Base-by-base conservation (phyloP, 495 filamentous ascomycete species). In the Podospora sp. region DNA sequence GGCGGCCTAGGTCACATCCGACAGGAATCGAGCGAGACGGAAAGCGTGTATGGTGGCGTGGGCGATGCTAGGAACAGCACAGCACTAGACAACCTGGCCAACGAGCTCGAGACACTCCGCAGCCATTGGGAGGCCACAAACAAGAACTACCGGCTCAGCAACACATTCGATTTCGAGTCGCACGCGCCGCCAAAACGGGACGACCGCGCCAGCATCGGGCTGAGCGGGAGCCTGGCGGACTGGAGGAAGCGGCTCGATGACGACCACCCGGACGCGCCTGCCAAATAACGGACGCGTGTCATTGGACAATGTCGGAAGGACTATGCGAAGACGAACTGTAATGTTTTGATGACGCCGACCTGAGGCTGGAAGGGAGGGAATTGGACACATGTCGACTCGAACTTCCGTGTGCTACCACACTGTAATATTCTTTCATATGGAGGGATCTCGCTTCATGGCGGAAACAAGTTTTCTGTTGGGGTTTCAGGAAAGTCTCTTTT, bases 41-140 rank as follows among this genome's bases (percentile, higher is more conserved):
- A 78, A 22, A 85, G 84, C 66, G 64, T 79, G 24, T 87, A 87
- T 65, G 80, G 75, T 14, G 58, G 71, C 49, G 24, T 77, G 6
- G 69, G 72, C 68, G 70, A 80, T 29, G 88, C 85, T 60, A 87
- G 94, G 64, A 92, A 92, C 69, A 93, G 90, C 29, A 86, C 92
- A 72, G 95, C 95, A 20, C 83, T 99, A 9, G 95, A 98, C 75
- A 93, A 89, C 52, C 85, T 99, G 3, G 94, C 96, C 22, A 90
- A 87, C 61, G 95, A 99, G 78, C 86, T 99, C 5, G 95, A 99
- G 65, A 86, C 90, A 20, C 84, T 98, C 49, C 89, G 94, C 35
- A 89, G 81, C 35, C 95, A 97, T 67, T 98, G 96, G 94, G 94
- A 98, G 78, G 90, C 90, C 55, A 97, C 93, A 50, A 97, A 94